These are phyloP conservation scores for Strobilomyces dryophilus DNA, from an alignment of 768 basidiomycete genomes.

Conservation along the genomic window DNA sequence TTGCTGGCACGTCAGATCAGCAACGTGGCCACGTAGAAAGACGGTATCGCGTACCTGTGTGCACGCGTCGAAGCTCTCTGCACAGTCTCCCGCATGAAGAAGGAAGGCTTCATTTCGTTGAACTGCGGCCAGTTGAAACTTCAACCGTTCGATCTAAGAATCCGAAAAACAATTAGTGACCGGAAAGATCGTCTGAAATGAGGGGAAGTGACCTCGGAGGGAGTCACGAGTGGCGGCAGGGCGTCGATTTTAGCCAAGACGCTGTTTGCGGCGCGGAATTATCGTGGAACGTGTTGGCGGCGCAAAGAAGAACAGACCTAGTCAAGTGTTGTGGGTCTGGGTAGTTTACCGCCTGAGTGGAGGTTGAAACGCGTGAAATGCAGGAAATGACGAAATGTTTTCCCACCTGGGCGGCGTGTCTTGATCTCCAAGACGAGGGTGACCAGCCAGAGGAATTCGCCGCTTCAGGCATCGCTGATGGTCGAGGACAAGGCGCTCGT, in stretches of 20 bases:
- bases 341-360: conserved; percentile 61
- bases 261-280: conserved; percentile 33
- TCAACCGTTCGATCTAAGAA: conserved; percentile 72
- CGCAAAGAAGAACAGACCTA: conserved; percentile 36
- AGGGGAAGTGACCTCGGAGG: conserved; percentile 70
- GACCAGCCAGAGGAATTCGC: conserved; percentile 44
- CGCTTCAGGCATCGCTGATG: conserved; percentile 11
- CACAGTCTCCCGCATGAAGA: conserved; percentile 96
- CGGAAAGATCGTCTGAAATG: conserved; percentile 12
- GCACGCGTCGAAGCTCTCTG: conserved; percentile 92
- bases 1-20: conserved; percentile 45
- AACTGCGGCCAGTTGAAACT: conserved; percentile 74
- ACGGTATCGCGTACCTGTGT: conserved; percentile 56
- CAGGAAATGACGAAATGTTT: no score
- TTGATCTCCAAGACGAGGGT: conserved; percentile 76
- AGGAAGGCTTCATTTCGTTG: conserved; percentile 89
- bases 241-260: conserved; percentile 73
- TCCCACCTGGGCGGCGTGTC: conserved; percentile 68
- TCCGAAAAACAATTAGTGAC: conserved; percentile 21
- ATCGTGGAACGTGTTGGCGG: not conserved
- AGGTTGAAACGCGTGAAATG: not conserved
- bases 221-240: conserved; percentile 89
- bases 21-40: conserved; percentile 1
- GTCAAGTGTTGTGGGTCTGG: conserved; percentile 58
- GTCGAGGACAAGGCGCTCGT: no score